phyloP scores from a whole-genome alignment of 2,329 filamentous ascomycete species.

The Aureobasidium melanogenum region DNA sequence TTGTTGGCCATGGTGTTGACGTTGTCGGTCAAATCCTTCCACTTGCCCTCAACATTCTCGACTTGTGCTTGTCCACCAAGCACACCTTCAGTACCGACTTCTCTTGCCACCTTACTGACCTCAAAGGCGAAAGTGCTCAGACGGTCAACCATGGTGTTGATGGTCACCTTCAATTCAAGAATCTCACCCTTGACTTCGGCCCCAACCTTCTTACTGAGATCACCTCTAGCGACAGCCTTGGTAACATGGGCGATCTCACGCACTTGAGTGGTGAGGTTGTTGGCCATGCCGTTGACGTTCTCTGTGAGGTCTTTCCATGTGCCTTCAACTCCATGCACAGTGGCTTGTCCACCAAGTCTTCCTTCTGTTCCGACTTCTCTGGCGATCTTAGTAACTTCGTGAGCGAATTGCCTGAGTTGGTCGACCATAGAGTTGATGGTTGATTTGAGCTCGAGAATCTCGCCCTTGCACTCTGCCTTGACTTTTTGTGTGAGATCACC shows the following conservation, averaged over 20 bases:
- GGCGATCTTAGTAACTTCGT: conserved; percentile 45
- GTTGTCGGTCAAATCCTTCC: conserved; percentile 58
- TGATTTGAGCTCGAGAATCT: conserved; percentile 42
- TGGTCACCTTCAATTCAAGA: conserved; percentile 70
- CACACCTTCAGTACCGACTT: conserved; percentile 56
- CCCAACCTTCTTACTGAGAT: conserved; percentile 44
- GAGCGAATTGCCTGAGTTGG: conserved; percentile 43
- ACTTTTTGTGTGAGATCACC: conserved; percentile 45
- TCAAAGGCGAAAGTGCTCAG: conserved; percentile 57
- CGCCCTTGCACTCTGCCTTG: conserved; percentile 43
- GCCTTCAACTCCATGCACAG: conserved; percentile 44
- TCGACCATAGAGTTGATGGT: conserved; percentile 48
- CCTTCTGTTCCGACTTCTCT: conserved; percentile 45
- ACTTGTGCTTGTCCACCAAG: conserved; percentile 57
- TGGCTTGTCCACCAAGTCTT: conserved; percentile 42
- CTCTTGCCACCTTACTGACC: conserved; percentile 56
- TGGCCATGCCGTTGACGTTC: conserved; percentile 47
- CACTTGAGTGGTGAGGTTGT: conserved; percentile 43
- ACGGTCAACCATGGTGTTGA: conserved; percentile 60
- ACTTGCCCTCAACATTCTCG: conserved; percentile 57
- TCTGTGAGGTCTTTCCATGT: conserved; percentile 47
- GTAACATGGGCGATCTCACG: conserved; percentile 46
- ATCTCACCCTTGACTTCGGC: conserved; percentile 46
- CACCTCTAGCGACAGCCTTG: conserved; percentile 43
- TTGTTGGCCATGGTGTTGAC: conserved; percentile 61